Evolutionary conservation across 352 stramenopile species (phyloP).

Genomic region (Phytophthora sojae): DNA sequence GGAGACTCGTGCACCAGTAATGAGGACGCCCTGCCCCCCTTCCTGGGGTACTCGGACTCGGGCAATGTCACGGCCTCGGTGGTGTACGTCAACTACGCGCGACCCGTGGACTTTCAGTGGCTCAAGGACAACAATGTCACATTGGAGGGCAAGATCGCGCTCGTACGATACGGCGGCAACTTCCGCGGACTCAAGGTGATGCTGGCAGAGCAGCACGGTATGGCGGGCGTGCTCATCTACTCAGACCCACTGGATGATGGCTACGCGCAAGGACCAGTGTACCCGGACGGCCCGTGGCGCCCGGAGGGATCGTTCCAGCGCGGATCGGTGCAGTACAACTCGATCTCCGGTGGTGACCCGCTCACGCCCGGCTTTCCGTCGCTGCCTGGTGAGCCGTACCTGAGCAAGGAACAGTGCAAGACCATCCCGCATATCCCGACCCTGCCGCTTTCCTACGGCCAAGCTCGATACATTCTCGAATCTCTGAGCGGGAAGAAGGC

Average conservation of each 20-base stretch:
- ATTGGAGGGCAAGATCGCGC: constrained; percentile 82
- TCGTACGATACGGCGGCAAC: constrained; percentile 85
- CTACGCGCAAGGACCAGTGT: constrained; percentile 57
- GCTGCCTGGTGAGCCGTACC: constrained; percentile 47
- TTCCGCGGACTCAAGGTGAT: constrained; percentile 87
- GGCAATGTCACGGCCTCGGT: constrained; percentile 77
- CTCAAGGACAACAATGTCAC: constrained; percentile 73
- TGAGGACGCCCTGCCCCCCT: constrained; percentile 70
- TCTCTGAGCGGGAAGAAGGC: constrained; percentile 67
- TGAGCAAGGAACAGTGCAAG: constrained; percentile 55
- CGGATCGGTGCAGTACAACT: constrained; percentile 87
- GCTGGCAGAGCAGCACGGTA: constrained; percentile 80
- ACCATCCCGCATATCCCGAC: constrained; percentile 47
- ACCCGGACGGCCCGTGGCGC: constrained; percentile 53
- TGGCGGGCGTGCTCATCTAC: constrained; percentile 88
- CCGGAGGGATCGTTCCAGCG: constrained; percentile 84
- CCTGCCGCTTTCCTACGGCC: constrained; percentile 82
- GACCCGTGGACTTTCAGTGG: constrained; percentile 84
- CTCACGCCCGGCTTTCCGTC: constrained; percentile 57
- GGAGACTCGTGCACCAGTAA: constrained; percentile 74
- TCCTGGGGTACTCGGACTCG: constrained; percentile 83
- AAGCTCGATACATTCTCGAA: constrained; percentile 80
- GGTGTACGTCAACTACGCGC: constrained; percentile 91
- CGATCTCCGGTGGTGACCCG: constrained; percentile 77
- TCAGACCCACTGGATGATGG: constrained; percentile 90